Evolutionary conservation across 2,329 filamentous ascomycete genomes (phyloP), one percentile per base, ranked within the genome.

Genomic region (Talaromyces sp.): DNA sequence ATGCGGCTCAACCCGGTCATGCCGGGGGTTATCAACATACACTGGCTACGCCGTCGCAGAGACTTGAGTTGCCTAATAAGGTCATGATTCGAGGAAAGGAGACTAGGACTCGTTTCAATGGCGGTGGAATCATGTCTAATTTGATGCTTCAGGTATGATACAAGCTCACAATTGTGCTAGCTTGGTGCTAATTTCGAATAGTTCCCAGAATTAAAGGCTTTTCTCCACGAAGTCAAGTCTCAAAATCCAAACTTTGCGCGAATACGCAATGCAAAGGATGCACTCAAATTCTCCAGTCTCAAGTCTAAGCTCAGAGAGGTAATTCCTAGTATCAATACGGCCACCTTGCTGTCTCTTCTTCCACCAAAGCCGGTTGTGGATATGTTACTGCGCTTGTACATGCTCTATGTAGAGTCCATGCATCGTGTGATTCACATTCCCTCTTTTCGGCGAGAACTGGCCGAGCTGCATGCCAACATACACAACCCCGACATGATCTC

Each of bases 341-440:
- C 51, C 5, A 74, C 74, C 5, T 63, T 80, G 34, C 69, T 75
- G 17, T 66, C 69, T 22, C 69, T 79, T 61, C 69, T 81, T 10
- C 79, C 79, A 0, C 69, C 72, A 19, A 74, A 75, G 19, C 68
- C 69, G 1, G 70, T 77, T 2, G 74, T 76, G 0, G 78, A 81
- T 62, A 75, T 75, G 63, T 68, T 80, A 27, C 72, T 80, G 7
- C 64, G 72, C 8, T 61, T 77, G 38, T 81, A 80, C 61, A 69
- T 80, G 65, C 73, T 72, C 17, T 78, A 78, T 67, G 70, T 80
- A 6, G 79, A 80, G 65, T 76, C 74, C 2, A 76, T 74, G 3
- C 73, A 79, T 66, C 76, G 76, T 7, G 74, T 81, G 25, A 69
- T 81, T 6, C 79, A 81, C 66, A 71, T 75, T 13, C 79, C 77